These are phyloP conservation scores for Pseudotulostoma volvatum DNA, from an alignment of 495 filamentous ascomycete species.

Conservation along the genomic window DNA sequence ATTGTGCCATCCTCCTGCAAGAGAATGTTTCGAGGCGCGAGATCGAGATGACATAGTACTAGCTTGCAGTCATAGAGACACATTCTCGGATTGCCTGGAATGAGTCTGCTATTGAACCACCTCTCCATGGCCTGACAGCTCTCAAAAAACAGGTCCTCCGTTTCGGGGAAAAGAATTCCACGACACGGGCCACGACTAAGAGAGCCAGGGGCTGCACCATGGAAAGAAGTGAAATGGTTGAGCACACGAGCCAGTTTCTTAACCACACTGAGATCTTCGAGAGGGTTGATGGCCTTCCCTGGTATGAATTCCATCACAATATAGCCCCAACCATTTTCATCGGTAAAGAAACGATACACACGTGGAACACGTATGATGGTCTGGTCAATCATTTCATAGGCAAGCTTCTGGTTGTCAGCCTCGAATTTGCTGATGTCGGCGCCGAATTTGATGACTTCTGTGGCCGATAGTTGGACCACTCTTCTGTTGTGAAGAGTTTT, in stretches of 20 bases:
- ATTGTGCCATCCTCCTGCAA: slow-evolving; percentile 11
- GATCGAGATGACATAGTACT: slow-evolving; percentile 15
- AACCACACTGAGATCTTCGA: slow-evolving; percentile 8
- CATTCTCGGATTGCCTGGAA: slow-evolving; percentile 7
- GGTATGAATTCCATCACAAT: slow-evolving; percentile 21
- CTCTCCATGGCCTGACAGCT: slow-evolving; percentile 9
- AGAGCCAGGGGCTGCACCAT: slow-evolving; percentile 7
- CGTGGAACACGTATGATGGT: slow-evolving; percentile 16
- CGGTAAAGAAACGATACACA: slow-evolving; percentile 15
- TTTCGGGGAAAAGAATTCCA: slow-evolving; percentile 11
- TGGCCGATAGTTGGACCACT: background rate
- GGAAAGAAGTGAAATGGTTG: slow-evolving; percentile 11
- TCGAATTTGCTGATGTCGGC: slow-evolving; percentile 14
- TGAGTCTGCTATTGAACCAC: slow-evolving; percentile 13
- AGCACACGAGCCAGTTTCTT: slow-evolving; percentile 10
- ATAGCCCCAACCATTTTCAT: slow-evolving; percentile 12
- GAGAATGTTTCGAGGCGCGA: slow-evolving; percentile 13
- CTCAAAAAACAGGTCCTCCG: slow-evolving; percentile 8
- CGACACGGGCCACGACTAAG: slow-evolving; percentile 9
- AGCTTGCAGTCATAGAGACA: slow-evolving; percentile 6
- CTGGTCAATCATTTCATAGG: slow-evolving; percentile 14
- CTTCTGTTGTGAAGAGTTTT: background rate
- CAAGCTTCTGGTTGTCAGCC: slow-evolving; percentile 14
- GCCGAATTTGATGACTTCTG: slow-evolving; percentile 3
- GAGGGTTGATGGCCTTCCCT: slow-evolving; percentile 12